These are phyloP conservation scores for Ascosphaera pollenicola DNA, from an alignment of 2,329 filamentous ascomycete genomes.

Conservation along the genomic window DNA sequence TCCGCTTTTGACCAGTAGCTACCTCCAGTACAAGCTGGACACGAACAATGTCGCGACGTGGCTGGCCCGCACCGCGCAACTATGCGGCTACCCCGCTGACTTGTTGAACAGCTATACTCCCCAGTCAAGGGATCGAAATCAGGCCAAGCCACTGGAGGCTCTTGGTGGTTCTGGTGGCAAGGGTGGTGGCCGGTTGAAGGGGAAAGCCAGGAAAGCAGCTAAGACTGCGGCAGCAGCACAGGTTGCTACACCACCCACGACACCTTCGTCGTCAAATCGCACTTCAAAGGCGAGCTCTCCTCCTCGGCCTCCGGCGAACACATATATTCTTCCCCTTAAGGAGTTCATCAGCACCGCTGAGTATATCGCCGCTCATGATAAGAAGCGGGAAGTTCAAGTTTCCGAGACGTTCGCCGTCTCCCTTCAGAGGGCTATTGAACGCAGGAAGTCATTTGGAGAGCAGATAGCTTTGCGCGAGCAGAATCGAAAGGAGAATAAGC, in stretches of 20 bases:
- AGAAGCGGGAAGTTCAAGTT: slow-evolving; percentile 2
- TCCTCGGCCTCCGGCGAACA: neutral
- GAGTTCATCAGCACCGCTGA: slow-evolving; percentile 4
- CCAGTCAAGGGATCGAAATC: slow-evolving; percentile 2
- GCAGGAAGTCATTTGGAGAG: slow-evolving; percentile 1
- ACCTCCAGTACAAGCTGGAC: slow-evolving; percentile 2
- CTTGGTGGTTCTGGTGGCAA: neutral
- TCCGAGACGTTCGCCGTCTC: slow-evolving; percentile 1
- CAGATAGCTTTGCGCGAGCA: neutral
- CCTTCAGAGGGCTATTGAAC: slow-evolving; percentile 4
- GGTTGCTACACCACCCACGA: too few species aligned
- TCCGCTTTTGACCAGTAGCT: slow-evolving; percentile 1
- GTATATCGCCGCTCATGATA: slow-evolving; percentile 2
- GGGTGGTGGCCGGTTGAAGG: slow-evolving; percentile 1
- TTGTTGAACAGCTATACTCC: slow-evolving; percentile 3
- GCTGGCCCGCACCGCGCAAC: slow-evolving; percentile 9
- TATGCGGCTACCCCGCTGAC: slow-evolving; percentile 8
- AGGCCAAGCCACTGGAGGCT: neutral
- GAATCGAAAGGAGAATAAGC: slow-evolving; percentile 4
- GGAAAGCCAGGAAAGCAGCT: slow-evolving; percentile 3
- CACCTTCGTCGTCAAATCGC: too few species aligned
- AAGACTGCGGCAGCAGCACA: too few species aligned
- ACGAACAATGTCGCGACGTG: slow-evolving; percentile 7
- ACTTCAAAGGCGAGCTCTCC: too few species aligned
- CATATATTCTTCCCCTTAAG: slow-evolving; percentile 4